A percentile compares a stretch with the other conserved stretches of the same genome.
Evolutionary conservation across 805 yeast species (phyloP).

Genomic region (Nakazawaea populi): DNA sequence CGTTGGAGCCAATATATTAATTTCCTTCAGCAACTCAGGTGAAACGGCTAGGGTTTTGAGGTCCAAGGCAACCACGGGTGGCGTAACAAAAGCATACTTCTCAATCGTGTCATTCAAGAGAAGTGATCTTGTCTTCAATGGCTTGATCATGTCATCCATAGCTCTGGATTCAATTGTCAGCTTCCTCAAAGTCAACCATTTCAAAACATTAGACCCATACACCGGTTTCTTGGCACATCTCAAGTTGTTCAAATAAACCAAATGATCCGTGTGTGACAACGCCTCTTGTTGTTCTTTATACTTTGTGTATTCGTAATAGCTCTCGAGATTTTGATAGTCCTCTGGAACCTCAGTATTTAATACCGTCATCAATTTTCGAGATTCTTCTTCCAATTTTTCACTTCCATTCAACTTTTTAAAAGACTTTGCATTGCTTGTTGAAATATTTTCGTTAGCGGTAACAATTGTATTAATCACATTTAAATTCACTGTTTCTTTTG

Average conservation of each 20-base stretch:
- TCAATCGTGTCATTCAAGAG: constrained; percentile 50
- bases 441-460: constrained; percentile 36
- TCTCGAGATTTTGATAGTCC: constrained; percentile 36
- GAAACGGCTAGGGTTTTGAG: constrained; percentile 51
- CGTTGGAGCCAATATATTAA: constrained; percentile 23
- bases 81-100: constrained; percentile 82
- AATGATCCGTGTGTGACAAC: constrained; percentile 48
- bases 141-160: constrained; percentile 30
- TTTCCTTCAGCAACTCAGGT: constrained; percentile 16
- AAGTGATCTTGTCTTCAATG: constrained; percentile 33
- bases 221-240: constrained; percentile 64
- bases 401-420: constrained; percentile 42
- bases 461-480: constrained; percentile 58
- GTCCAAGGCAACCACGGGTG: constrained; percentile 75
- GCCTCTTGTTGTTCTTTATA: constrained; percentile 45
- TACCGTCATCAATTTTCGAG: constrained; percentile 32
- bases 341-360: constrained; percentile 24
- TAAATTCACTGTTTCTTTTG: constrained; percentile 35
- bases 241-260: constrained; percentile 55
- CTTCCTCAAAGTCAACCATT: constrained; percentile 29
- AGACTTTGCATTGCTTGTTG: constrained; percentile 41
- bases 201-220: constrained; percentile 56
- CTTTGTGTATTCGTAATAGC: constrained; percentile 54
- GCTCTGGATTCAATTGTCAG: constrained; percentile 23
- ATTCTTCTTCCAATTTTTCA: constrained; percentile 35